Base-by-base conservation (phyloP, 495 filamentous ascomycete genomes). In the Physcia stellaris region DNA sequence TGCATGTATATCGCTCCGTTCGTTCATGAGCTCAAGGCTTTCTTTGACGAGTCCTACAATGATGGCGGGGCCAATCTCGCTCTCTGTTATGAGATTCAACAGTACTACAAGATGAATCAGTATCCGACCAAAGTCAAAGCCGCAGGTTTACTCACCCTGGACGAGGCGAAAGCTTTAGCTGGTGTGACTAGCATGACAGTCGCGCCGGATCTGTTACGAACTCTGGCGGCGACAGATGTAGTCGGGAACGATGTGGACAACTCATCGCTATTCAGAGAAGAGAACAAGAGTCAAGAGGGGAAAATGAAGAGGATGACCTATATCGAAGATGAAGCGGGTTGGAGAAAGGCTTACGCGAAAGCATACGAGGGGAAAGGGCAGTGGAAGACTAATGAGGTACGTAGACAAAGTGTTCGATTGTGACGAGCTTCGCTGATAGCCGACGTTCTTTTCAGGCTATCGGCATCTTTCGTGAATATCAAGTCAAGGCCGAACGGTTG, bases 1-100 rank as follows among this genome's bases (percentile, higher is more conserved):
- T 79, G 73, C 42, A 61, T 61, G 0, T 79, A 77, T 41, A 64
- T 79, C 26, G 69, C 71, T 2, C 73, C 74, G 2, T 80, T 76
- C 35, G 67, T 81, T 34, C 75, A 81, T 36, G 73, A 79, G 35
- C 50, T 81, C 16, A 71, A 67, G 39, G 75, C 74, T 4, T 73
- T 78, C 35, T 68, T 80, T 40, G 65, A 72, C 13, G 37, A 56
- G 6, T 61, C 55, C 24, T 70, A 63, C 35, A 46, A 60, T 13
- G 66, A 71, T 42, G 44, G 49, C 35, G 50, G 66, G 53, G 59
- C 66, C 55, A 42, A 54, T 3, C 58, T 77, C 17, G 50, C 58
- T 12, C 56, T 79, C 32, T 72, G 66, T 38, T 54, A 66, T 15
- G 48, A 57, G 0, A 61, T 68, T 5, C 74, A 80, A 49, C 52